Base-by-base conservation (phyloP, 2,329 filamentous ascomycete genomes). In the Truncatella angustata region DNA sequence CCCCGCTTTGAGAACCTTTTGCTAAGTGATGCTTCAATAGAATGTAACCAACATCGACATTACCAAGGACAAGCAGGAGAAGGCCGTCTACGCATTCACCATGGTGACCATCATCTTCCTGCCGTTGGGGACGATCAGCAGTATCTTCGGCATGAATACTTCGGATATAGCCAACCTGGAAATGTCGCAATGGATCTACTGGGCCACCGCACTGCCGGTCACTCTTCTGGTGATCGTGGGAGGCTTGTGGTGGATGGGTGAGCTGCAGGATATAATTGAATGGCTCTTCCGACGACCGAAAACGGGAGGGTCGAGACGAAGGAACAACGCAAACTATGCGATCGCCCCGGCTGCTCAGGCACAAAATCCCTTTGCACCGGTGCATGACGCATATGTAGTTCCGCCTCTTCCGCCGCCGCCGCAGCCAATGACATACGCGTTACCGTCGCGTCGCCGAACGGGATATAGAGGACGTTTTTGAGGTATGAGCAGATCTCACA, bases 101-200 rank as follows among this genome's bases (percentile, higher is more conserved):
- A 67, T 73, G 50, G 70, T 72, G 5, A 73, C 71, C 2, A 62
- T 72, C 11, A 61, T 74, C 18, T 73, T 73, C 55, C 55, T 73
- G 11, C 71, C 71, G 61, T 59, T 66, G n/a, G 62, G 63, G 26
- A 60, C 63, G 43, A 62, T 71, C 21, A 63, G 64, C 3, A 68
- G 66, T 48, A 68, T 72, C 49, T 65, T 81, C 56, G 77, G 78
- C 50, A 80, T 81, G 75, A 80, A 81, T 60, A 77, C 76, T 4
- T 65, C 63, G 45, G 78, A 80, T 57, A 66, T 80, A 4, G 71
- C 76, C 23, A 71, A 80, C 56, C 76, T 78, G 70, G 65, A 73
- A n/a, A 62, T 64, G 7, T 66, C 66, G 3, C 76, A 80, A 62
- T 76, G 75, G 72, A 58, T 73, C 3, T 81, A 77, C 62, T 81